Base-by-base conservation (phyloP, 176 grass and related monocot species). In the Miscanthus lutarioriparius region DNA sequence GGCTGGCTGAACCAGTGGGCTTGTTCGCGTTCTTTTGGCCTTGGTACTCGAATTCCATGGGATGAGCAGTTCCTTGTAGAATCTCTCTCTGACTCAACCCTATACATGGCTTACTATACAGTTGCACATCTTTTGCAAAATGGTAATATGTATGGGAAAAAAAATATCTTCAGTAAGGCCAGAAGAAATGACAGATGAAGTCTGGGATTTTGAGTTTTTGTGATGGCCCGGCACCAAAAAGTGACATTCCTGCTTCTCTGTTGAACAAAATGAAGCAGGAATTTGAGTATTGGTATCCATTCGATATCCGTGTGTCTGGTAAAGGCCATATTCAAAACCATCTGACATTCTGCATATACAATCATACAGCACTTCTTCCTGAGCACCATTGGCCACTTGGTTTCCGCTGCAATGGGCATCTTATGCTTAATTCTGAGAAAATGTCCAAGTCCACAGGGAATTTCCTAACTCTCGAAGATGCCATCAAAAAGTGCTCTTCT, bases 391-490 rank as follows among this genome's bases (percentile, higher is more conserved):
- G 94, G 94, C 94, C 94, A 22, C 89, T 69, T 62, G 89, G 94
- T 2, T 97, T 94, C 75, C 89, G 91, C 7, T 94, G 91, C 83
- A 97, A 94, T 63, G 94, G 91, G 7, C 94, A 97, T 73, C 92
- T 97, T 64, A 90, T 94, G 91, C 91, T 97, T 38, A 97, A 97
- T 83, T 94, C 91, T 67, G 87, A 94, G 62, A 97, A 94, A 68
- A 97, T 97, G 94, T 97, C 91, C 27, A 92, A 94, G 75, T 94
- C 94, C 4, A 97, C 91, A 25, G 94, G 91, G 30, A 97, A 97
- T 64, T 94, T 97, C 83, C 78, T 76, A 48, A 97, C 94, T 36
- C 89, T 97, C 44, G 44, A 64, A 37, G 62, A 94, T 74, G 91
- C 94, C 43, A 94, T 94, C 40, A 39, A 89, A 82, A 73, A 90